These are phyloP conservation scores for Epicoccum nigrum DNA, from an alignment of 2,329 filamentous ascomycete species.

Conservation along the genomic window DNA sequence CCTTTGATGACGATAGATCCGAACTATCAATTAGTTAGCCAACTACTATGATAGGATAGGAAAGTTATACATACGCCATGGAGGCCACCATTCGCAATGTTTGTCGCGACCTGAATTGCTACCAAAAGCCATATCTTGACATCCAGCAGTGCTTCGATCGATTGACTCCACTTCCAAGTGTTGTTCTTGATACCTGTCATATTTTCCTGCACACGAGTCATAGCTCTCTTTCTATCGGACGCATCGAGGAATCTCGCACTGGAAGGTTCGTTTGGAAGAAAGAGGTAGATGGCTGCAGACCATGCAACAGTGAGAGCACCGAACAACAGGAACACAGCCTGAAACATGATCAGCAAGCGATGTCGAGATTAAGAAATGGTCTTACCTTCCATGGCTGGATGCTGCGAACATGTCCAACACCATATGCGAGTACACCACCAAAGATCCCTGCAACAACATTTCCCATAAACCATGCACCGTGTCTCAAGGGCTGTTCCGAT, in stretches of 20 bases:
- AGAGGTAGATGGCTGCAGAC: conserved; percentile 53
- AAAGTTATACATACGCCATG: conserved; percentile 23
- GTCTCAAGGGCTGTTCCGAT: conserved; percentile 65
- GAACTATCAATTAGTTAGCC: conserved; percentile 22
- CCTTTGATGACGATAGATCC: conserved; percentile 32
- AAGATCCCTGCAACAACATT: conserved; percentile 62
- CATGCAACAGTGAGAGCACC: conserved; percentile 37
- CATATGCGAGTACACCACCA: conserved; percentile 62
- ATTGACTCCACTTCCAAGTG: conserved; percentile 52
- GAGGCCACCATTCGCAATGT: conserved; percentile 37
- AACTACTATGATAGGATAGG: background rate
- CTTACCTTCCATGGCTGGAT: conserved; percentile 33
- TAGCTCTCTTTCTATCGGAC: conserved; percentile 25
- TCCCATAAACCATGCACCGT: conserved; percentile 48
- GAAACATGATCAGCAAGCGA: background rate
- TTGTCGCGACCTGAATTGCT: conserved; percentile 37
- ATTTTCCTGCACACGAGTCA: conserved; percentile 51
- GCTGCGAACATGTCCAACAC: conserved; percentile 57
- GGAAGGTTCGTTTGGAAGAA: conserved; percentile 58
- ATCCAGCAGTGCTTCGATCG: conserved; percentile 53
- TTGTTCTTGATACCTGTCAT: conserved; percentile 57
- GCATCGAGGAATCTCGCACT: conserved; percentile 20
- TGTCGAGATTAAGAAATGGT: conserved; percentile 21
- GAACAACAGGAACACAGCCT: conserved; percentile 62
- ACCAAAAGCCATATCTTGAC: conserved; percentile 46